Conservation (phyloP, 2,329 filamentous ascomycete species). For the Didymella pinodella region DNA sequence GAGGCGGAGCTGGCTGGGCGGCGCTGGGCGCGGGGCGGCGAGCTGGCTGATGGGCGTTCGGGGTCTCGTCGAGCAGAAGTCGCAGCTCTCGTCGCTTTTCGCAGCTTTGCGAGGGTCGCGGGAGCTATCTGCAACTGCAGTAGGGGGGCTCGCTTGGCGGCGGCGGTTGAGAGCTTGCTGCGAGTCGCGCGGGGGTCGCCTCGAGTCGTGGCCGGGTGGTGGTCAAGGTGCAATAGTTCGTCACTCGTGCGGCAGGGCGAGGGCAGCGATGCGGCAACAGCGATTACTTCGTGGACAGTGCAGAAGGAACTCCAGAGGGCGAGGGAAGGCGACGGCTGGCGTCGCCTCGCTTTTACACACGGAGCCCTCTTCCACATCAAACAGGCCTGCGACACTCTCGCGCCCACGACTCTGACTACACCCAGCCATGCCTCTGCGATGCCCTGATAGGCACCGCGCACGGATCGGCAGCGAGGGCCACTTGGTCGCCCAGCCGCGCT, state of each 20-base stretch:
- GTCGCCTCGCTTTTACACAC: slow-evolving; percentile 15
- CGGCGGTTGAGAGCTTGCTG: slow-evolving; percentile 28
- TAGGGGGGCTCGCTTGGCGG: slow-evolving; percentile 48
- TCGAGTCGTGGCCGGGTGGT: slow-evolving; percentile 25
- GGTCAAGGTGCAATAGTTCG: slow-evolving; percentile 10
- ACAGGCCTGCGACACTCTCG: slow-evolving; percentile 35
- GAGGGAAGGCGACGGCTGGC: background rate
- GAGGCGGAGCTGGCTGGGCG: slow-evolving; percentile 18
- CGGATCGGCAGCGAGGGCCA: slow-evolving; percentile 19
- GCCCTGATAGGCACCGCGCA: slow-evolving; percentile 35
- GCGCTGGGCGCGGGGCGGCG: slow-evolving; percentile 13
- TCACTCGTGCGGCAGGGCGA: slow-evolving; percentile 1
- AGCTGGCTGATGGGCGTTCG: slow-evolving; percentile 15
- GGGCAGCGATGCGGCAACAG: background rate
- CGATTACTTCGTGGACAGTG: background rate
- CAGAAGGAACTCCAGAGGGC: background rate
- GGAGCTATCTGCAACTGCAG: slow-evolving; percentile 41
- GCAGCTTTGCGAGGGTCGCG: slow-evolving; percentile 30
- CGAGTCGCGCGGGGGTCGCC: slow-evolving; percentile 28
- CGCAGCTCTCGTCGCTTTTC: slow-evolving; percentile 16
- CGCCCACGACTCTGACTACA: slow-evolving; percentile 22
- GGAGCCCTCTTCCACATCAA: slow-evolving; percentile 30
- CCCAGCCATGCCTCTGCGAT: slow-evolving; percentile 30
- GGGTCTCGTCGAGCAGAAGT: slow-evolving; percentile 5
- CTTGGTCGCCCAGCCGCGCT: slow-evolving; percentile 11